Conservation (phyloP, 441 rosid species). For the Rhodomyrtus psidioides region DNA sequence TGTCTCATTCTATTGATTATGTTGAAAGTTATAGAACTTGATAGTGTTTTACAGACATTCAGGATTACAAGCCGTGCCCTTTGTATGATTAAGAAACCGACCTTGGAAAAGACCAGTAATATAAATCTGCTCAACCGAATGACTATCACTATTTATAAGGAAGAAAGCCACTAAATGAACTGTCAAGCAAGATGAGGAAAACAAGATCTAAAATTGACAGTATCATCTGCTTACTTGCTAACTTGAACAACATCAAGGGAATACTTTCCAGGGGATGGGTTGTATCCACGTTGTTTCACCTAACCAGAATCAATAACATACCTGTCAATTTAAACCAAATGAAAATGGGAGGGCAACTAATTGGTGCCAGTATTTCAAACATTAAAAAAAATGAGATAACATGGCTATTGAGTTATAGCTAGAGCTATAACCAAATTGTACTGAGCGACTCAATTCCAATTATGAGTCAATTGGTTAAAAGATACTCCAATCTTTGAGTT, state of each 20-base stretch:
- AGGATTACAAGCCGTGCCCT: not conserved
- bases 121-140: not conserved
- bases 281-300: slow-evolving; percentile 95
- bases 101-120: not conserved
- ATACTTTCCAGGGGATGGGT: slow-evolving; percentile 93
- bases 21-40: not conserved
- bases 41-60: not conserved
- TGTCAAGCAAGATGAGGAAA: not conserved
- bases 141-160: not conserved
- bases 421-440: not conserved
- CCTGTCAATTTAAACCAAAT: slow-evolving; percentile 30
- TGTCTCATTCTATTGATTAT: not conserved
- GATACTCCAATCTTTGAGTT: not conserved
- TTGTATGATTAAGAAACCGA: not conserved
- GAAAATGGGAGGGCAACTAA: not conserved
- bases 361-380: not conserved
- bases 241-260: slow-evolving; percentile 93
- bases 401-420: not conserved
- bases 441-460: not conserved
- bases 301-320: slow-evolving; percentile 92
- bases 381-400: not conserved
- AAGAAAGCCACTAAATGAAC: not conserved
- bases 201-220: slow-evolving; percentile 4
- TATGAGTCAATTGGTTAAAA: not conserved
- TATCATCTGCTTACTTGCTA: slow-evolving; percentile 71